Conservation (phyloP, 768 basidiomycete genomes). For the Dacryopinax primogenitus region DNA sequence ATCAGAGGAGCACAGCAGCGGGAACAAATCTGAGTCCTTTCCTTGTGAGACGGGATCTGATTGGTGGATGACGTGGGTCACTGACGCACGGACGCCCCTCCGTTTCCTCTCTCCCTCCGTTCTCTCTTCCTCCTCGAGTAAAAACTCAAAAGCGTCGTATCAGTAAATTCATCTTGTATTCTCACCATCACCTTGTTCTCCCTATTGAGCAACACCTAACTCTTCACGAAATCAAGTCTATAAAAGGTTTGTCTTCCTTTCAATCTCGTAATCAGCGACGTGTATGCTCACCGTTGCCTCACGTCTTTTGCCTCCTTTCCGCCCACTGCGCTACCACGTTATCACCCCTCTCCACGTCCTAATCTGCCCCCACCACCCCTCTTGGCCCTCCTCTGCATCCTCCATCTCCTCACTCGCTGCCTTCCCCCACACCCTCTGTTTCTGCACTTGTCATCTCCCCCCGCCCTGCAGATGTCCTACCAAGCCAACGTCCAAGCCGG, state of each 20-base stretch:
- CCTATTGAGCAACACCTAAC: neutral
- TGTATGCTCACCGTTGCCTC: neutral
- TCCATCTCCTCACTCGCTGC: neutral
- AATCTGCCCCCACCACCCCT: too few species aligned
- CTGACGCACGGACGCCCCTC: slow-evolving; percentile 9
- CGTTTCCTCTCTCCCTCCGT: neutral
- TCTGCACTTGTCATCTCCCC: neutral
- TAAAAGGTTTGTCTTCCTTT: neutral
- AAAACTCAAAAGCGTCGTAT: neutral
- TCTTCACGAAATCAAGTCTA: slow-evolving; percentile 1
- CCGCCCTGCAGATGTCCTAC: neutral
- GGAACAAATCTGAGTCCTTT: neutral
- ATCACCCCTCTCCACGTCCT: slow-evolving; percentile 8
- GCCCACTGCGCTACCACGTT: slow-evolving; percentile 2
- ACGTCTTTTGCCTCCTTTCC: slow-evolving; percentile 4
- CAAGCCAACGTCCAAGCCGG: slow-evolving; percentile 12
- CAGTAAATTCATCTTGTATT: neutral
- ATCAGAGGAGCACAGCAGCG: neutral
- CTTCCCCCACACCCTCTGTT: neutral
- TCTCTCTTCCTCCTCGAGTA: neutral
- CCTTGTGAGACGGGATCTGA: slow-evolving; percentile 3
- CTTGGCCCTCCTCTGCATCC: neutral
- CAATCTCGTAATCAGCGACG: neutral
- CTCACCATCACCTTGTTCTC: neutral
- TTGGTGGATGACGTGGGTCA: slow-evolving; percentile 2